Evolutionary conservation across 257 asterid species (phyloP).

Genomic region (Solanum rostratum): DNA sequence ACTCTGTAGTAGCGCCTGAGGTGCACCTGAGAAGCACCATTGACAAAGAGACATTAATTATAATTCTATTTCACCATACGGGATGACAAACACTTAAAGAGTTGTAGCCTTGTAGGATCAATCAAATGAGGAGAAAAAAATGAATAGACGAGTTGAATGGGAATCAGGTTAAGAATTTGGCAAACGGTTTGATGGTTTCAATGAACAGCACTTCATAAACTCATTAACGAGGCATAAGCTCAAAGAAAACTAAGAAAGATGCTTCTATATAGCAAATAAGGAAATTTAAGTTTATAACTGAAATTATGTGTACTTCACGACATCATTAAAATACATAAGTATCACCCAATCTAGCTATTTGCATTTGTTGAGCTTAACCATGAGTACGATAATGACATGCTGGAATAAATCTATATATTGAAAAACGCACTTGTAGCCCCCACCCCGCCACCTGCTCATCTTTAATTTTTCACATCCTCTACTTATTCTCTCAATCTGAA

Average conservation of each 20-base stretch:
- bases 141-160: background rate
- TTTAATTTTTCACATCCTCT: background rate
- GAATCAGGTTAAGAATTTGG: background rate
- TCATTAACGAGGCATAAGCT: background rate
- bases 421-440: background rate
- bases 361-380: background rate
- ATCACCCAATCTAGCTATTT: background rate
- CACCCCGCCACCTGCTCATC: background rate
- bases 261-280: background rate
- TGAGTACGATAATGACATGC: background rate
- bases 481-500: background rate
- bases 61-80: background rate
- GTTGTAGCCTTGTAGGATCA: no score
- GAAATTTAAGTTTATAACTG: background rate
- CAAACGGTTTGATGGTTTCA: background rate
- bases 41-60: background rate
- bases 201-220: background rate
- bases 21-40: constrained; percentile 54
- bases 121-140: background rate
- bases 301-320: background rate
- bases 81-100: background rate
- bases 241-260: background rate
- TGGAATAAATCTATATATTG: background rate
- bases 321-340: background rate
- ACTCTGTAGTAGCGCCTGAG: constrained; percentile 86